Evolutionary conservation across 441 rosid genomes (phyloP).

Genomic region (Francoa sonchifolia): DNA sequence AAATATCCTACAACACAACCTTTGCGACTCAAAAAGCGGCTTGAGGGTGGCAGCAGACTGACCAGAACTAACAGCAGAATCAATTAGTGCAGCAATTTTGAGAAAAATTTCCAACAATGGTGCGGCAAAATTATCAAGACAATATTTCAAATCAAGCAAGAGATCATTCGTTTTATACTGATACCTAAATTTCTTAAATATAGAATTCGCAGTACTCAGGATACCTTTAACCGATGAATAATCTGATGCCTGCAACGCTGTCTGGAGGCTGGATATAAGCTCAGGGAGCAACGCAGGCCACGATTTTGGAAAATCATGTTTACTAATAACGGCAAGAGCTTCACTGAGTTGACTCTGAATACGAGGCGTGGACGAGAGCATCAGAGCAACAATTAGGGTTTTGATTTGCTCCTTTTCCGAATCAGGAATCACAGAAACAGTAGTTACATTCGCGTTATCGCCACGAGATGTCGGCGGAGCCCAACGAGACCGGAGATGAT

Average conservation of each 20-base stretch:
- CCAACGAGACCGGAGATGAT: slow-evolving; percentile 88
- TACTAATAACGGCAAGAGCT: slow-evolving; percentile 74
- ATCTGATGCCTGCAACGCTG: slow-evolving; percentile 31
- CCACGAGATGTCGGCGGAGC: slow-evolving; percentile 26
- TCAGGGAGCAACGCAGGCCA: slow-evolving; percentile 87
- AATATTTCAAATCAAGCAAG: slow-evolving; percentile 66
- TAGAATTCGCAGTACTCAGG: slow-evolving; percentile 77
- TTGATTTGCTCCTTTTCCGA: slow-evolving; percentile 79
- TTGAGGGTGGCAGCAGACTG: neutral
- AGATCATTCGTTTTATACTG: slow-evolving; percentile 70
- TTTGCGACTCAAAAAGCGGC: slow-evolving; percentile 63
- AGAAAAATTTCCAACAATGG: slow-evolving; percentile 60
- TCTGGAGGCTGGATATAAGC: slow-evolving; percentile 45
- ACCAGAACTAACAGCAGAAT: slow-evolving; percentile 18
- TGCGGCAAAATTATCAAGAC: slow-evolving; percentile 54
- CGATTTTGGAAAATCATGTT: slow-evolving; percentile 65
- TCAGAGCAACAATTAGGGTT: slow-evolving; percentile 61
- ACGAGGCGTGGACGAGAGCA: slow-evolving; percentile 64
- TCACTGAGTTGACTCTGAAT: slow-evolving; percentile 91
- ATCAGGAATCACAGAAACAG: slow-evolving; percentile 39
- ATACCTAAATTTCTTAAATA: slow-evolving; percentile 75
- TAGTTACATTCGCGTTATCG: no score
- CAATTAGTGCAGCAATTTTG: slow-evolving; percentile 48
- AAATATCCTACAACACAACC: slow-evolving; percentile 78
- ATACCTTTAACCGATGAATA: slow-evolving; percentile 74